Percentiles rank a stretch among this genome's conserved stretches.
Evolutionary conservation across 2,329 filamentous ascomycete species (phyloP).

Genomic region (Biscogniauxia mediterranea): DNA sequence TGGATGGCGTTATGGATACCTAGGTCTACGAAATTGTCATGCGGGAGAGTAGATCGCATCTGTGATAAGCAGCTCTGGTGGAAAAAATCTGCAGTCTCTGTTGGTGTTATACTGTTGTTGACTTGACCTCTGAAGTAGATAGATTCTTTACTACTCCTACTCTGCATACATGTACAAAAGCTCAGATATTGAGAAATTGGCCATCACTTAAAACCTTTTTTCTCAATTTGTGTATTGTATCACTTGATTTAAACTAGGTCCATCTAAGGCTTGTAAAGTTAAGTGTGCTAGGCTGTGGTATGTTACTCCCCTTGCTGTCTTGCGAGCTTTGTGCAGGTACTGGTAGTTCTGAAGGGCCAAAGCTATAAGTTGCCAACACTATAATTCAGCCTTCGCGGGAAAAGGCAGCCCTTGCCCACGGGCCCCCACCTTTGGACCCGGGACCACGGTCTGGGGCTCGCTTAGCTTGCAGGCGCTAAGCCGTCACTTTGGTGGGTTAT

Average conservation of each 20-base stretch:
- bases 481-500: not conserved
- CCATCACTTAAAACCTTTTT: not conserved
- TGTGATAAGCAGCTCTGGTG: not conserved
- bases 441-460: slow-evolving; percentile 13
- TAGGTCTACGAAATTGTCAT: not conserved
- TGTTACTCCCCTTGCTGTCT: not conserved
- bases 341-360: not conserved
- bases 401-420: not conserved
- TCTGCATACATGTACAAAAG: not conserved
- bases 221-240: no score
- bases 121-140: not conserved
- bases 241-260: no score
- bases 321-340: not conserved
- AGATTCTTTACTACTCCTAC: not conserved
- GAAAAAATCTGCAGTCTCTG: not conserved
- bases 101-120: not conserved
- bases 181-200: not conserved
- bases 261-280: no score
- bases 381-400: not conserved
- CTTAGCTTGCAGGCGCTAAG: slow-evolving; percentile 5
- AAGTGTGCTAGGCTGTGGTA: not conserved
- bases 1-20: slow-evolving; percentile 7
- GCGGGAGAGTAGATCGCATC: not conserved
- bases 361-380: not conserved
- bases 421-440: not conserved